Conservation (phyloP, 495 filamentous ascomycete species). For the Aspergillus heteromorphus region DNA sequence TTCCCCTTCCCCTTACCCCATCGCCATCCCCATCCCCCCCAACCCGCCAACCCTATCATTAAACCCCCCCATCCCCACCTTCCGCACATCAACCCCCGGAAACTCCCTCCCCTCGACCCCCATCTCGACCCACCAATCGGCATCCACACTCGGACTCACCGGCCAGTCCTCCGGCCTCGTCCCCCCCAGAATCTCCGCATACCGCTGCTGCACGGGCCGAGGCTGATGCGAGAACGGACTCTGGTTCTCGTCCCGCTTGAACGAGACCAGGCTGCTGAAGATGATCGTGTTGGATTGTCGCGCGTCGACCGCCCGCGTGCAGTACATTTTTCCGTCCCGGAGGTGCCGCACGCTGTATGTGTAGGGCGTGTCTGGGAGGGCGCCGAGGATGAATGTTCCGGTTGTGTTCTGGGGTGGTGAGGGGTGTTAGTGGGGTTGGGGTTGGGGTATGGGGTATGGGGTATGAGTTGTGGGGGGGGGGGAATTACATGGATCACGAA, state of each 20-base stretch:
- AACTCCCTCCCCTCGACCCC: constrained; percentile 37
- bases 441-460: neutral
- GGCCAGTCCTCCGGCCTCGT: constrained; percentile 36
- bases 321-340: constrained; percentile 52
- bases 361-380: constrained; percentile 50
- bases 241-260: constrained; percentile 47
- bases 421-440: neutral
- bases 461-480: neutral
- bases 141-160: constrained; percentile 39
- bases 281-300: constrained; percentile 42
- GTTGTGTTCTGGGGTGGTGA: constrained; percentile 57
- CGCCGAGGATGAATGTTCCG: constrained; percentile 60
- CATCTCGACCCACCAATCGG: constrained; percentile 39
- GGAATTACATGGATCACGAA: constrained; percentile 56
- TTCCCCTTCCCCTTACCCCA: too few relatives aligned
- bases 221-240: constrained; percentile 36
- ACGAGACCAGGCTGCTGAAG: constrained; percentile 58
- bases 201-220: constrained; percentile 30
- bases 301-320: constrained; percentile 54
- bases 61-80: constrained; percentile 55
- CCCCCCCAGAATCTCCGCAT: constrained; percentile 29
- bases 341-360: constrained; percentile 52
- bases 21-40: too few relatives aligned
- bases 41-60: constrained; percentile 47
- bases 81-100: constrained; percentile 56